Evolutionary conservation across 768 basidiomycete species (phyloP).

Genomic region (Harrya chromipes): DNA sequence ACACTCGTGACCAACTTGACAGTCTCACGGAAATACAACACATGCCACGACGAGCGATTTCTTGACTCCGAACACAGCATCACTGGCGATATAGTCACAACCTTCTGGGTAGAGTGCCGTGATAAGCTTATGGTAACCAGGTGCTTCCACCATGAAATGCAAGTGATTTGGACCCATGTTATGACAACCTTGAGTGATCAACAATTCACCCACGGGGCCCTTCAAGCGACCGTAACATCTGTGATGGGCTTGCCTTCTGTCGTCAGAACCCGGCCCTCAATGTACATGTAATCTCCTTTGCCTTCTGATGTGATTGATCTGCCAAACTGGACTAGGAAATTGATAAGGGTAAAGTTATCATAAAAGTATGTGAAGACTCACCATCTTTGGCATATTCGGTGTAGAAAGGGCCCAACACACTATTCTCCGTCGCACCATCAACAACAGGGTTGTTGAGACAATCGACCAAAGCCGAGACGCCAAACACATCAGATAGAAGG

Average conservation of each 20-base stretch:
- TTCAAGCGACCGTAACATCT: slow-evolving; percentile 35
- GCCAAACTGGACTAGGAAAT: slow-evolving; percentile 53
- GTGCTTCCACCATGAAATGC: slow-evolving; percentile 69
- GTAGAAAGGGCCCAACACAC: slow-evolving; percentile 80
- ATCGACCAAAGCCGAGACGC: slow-evolving; percentile 77
- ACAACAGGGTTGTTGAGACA: slow-evolving; percentile 65
- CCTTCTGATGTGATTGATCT: slow-evolving; percentile 84
- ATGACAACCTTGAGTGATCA: slow-evolving; percentile 59
- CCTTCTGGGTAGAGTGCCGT: slow-evolving; percentile 76
- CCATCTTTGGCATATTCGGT: slow-evolving; percentile 74
- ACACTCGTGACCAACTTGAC: not conserved
- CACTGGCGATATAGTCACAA: slow-evolving; percentile 62
- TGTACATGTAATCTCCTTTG: slow-evolving; percentile 81
- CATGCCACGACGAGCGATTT: slow-evolving; percentile 71
- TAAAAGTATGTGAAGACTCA: slow-evolving; percentile 30
- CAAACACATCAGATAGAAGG: slow-evolving; percentile 78
- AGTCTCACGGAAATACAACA: slow-evolving; percentile 4
- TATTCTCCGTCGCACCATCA: slow-evolving; percentile 64
- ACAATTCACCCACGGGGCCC: slow-evolving; percentile 69
- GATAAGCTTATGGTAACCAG: slow-evolving; percentile 66
- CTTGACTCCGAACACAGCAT: slow-evolving; percentile 82
- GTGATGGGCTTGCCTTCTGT: slow-evolving; percentile 64
- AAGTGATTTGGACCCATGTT: slow-evolving; percentile 79
- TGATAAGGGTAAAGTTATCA: not conserved
- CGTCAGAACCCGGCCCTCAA: slow-evolving; percentile 62